Percentiles rank a stretch among this genome's conserved stretches.
These are phyloP conservation scores for Westerdykella ornata DNA, from an alignment of 2,329 filamentous ascomycete species.

Conservation along the genomic window DNA sequence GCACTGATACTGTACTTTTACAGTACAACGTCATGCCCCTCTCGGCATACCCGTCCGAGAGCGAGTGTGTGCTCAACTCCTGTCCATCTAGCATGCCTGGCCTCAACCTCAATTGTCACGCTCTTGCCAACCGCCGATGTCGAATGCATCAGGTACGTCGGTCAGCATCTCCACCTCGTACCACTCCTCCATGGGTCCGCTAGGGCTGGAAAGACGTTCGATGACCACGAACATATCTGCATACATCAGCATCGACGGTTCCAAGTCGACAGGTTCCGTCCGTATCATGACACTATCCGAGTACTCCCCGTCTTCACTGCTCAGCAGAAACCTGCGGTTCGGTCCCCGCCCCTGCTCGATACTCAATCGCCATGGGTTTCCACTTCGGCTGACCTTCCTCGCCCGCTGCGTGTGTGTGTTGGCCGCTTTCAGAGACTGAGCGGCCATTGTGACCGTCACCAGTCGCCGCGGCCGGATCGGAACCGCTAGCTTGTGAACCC, in stretches of 20 bases:
- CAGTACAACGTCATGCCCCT: too few species aligned
- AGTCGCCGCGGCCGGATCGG: constrained; percentile 49
- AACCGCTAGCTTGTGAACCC: constrained; percentile 49
- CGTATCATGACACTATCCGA: constrained; percentile 61
- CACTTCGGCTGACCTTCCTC: constrained; percentile 22
- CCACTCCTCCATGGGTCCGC: constrained; percentile 42
- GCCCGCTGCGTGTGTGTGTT: constrained; percentile 23
- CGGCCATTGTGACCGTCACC: constrained; percentile 56
- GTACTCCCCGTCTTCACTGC: constrained; percentile 67
- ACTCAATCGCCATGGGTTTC: constrained; percentile 58
- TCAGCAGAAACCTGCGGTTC: constrained; percentile 57
- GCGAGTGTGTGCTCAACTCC: neutral
- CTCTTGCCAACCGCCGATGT: constrained; percentile 42
- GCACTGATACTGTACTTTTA: too few species aligned
- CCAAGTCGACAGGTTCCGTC: constrained; percentile 67
- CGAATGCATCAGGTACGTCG: constrained; percentile 41
- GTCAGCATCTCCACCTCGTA: constrained; percentile 47
- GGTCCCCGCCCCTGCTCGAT: constrained; percentile 68
- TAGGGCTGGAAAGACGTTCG: constrained; percentile 63
- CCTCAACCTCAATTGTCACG: constrained; percentile 34
- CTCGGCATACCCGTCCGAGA: too few species aligned
- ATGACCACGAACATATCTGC: constrained; percentile 72
- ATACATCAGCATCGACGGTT: constrained; percentile 50
- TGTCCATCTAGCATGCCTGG: neutral
- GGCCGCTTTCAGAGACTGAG: constrained; percentile 38